These are phyloP conservation scores for Capillidium heterosporum DNA, from an alignment of 371 early-diverging fungal genomes.

Conservation along the genomic window DNA sequence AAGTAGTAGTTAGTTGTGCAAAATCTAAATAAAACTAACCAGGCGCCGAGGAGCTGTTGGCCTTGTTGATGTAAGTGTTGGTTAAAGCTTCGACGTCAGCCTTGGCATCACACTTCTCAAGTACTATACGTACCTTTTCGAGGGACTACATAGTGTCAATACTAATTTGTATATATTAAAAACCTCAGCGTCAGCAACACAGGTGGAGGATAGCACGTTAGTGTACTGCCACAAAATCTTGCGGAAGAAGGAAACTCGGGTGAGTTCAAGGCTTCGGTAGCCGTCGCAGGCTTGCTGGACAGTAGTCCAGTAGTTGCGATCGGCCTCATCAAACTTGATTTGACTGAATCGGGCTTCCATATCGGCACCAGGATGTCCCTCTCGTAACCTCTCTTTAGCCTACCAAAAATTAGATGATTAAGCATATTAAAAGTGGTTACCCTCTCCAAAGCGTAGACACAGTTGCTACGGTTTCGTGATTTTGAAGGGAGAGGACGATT, in stretches of 20 bases:
- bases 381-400: not conserved
- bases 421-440: not conserved
- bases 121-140: slow-evolving; percentile 2
- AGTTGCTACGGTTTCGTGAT: not conserved
- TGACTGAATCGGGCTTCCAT: not conserved
- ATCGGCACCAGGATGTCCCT: not conserved
- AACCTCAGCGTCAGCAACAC: slow-evolving; percentile 6
- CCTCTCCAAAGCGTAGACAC: not conserved
- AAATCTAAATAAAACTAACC: not conserved
- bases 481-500: not conserved
- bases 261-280: not conserved
- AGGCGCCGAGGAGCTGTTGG: not conserved
- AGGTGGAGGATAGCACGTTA: slow-evolving; percentile 1
- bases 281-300: not conserved
- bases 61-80: too few species aligned
- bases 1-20: too few species aligned
- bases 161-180: too few species aligned
- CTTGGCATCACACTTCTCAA: slow-evolving; percentile 1
- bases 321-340: not conserved
- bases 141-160: not conserved
- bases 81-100: slow-evolving; percentile 2
- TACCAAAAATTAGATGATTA: not conserved
- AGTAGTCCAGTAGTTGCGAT: not conserved
- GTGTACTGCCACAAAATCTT: slow-evolving; percentile 4
- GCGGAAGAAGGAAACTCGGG: not conserved